These are phyloP conservation scores for Debaryomycetaceae sp. DNA, from an alignment of 1,139 yeast species.

Conservation along the genomic window DNA sequence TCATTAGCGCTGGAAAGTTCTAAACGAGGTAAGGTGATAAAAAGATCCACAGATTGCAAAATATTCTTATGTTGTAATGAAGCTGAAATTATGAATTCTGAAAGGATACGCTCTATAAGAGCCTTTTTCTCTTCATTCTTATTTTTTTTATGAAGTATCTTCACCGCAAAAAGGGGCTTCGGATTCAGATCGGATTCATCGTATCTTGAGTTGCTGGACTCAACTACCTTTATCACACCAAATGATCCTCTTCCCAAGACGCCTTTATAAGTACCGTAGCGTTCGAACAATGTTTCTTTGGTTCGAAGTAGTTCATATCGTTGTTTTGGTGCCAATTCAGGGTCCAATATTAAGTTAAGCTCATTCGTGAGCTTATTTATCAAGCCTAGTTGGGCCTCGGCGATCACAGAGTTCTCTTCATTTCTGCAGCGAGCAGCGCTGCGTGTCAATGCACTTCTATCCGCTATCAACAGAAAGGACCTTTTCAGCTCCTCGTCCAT, in stretches of 20 bases:
- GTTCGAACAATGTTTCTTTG: constrained; percentile 40
- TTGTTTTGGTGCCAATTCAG: constrained; percentile 17
- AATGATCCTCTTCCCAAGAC: constrained; percentile 83
- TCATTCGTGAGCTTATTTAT: constrained; percentile 48
- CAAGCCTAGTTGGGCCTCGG: constrained; percentile 50
- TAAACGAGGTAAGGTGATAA: constrained; percentile 32
- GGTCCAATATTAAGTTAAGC: constrained; percentile 25
- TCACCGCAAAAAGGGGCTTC: constrained; percentile 59
- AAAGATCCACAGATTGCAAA: constrained; percentile 64
- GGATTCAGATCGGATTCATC: too few relatives aligned
- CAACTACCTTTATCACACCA: constrained; percentile 75
- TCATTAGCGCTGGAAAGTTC: constrained; percentile 4
- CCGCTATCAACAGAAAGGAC: constrained; percentile 30
- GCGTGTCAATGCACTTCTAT: constrained; percentile 20
- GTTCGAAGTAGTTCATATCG: constrained; percentile 13
- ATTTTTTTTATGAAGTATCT: constrained; percentile 46
- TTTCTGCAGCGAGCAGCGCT: constrained; percentile 19
- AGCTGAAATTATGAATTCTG: constrained; percentile 75
- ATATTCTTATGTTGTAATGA: constrained; percentile 69
- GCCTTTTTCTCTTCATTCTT: constrained; percentile 54
- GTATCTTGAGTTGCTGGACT: constrained; percentile 40
- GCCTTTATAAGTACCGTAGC: constrained; percentile 79
- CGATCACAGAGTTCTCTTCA: constrained; percentile 50
- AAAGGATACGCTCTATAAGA: constrained; percentile 66
- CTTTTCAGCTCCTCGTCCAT: constrained; percentile 30